Base-by-base conservation (phyloP, 805 yeast genomes). In the Zygosaccharomyces rouxii region DNA sequence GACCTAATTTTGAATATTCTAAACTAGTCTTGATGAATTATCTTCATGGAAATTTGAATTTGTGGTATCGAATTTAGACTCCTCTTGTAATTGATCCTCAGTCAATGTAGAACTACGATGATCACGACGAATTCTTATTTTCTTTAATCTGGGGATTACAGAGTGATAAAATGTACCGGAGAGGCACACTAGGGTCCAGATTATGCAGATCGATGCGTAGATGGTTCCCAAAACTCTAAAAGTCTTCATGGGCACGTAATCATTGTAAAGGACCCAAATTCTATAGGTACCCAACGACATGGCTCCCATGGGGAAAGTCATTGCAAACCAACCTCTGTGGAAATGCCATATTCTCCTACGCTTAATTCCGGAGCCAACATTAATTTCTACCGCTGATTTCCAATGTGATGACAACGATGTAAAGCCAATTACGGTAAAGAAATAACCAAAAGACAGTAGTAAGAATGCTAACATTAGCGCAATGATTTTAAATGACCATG, bases 221-320 rank as follows among this genome's bases (percentile, higher is more conserved):
- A 86, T 75, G 5, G 82, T 72, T 11, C 84, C 78, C 22, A 86
- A 54, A 7, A 83, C 81, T 53, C 78, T 73, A 66, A 87, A 86
- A 0, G 86, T 79, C 9, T 64, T 59, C 55, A 84, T 61, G 5
- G 65, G 66, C 6, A 58, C 62, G 18, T 47, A 51, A 14, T 49
- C 42, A 2, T 76, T 76, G 42, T 77, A 78, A 2, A 75, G 61
- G 3, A 52, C 57, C 37, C 72, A 82, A 16, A 89, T 60, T 55
- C 79, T 76, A 7, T 71, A 64, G 49, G 79, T 75, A 2, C 88
- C 79, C 11, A 84, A 63, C 0, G 84, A 72, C 83, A 86, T 81
- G 0, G 95, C 87, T 2, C 96, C 97, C 57, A 89, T 59, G 3
- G 96, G 97, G 82, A 89, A 89, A 54, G 96, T 86, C 72, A 86